A percentile compares a stretch with the other conserved stretches of the same genome.
phyloP scores from a whole-genome alignment of 495 filamentous ascomycete species.

The Podospora didyma region DNA sequence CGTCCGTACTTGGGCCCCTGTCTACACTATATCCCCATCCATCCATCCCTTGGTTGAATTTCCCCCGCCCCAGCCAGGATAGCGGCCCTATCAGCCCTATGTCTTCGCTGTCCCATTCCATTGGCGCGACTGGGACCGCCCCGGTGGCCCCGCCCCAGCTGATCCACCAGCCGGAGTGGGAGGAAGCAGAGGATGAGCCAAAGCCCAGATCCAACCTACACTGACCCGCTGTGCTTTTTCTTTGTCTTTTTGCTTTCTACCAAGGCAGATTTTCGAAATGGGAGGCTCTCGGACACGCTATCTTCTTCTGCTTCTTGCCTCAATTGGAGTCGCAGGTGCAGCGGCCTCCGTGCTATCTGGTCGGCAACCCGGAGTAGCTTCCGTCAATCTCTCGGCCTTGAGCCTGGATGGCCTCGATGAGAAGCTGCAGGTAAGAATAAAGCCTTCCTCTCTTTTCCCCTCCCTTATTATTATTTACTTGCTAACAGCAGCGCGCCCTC shows the following conservation, averaged over 20 bases:
- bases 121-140: no score
- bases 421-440: constrained; percentile 19
- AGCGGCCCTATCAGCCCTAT: no score
- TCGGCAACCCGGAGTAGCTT: not conserved
- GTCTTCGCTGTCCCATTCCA: no score
- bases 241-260: not conserved
- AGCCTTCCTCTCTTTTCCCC: not conserved
- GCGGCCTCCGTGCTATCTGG: constrained; percentile 8
- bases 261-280: constrained; percentile 7
- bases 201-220: not conserved
- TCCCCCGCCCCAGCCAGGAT: no score
- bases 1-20: no score
- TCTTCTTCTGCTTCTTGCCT: constrained; percentile 8
- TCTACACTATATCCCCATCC: no score
- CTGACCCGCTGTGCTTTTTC: not conserved
- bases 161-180: no score
- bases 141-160: no score
- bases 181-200: no score
- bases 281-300: constrained; percentile 4
- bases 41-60: no score
- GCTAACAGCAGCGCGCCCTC: not conserved
- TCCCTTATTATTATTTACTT: not conserved
- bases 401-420: constrained; percentile 21
- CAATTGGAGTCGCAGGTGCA: constrained; percentile 10
- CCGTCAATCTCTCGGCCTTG: constrained; percentile 5